Conservation (phyloP, 148 eudicot species). For the Beta vulgaris region DNA sequence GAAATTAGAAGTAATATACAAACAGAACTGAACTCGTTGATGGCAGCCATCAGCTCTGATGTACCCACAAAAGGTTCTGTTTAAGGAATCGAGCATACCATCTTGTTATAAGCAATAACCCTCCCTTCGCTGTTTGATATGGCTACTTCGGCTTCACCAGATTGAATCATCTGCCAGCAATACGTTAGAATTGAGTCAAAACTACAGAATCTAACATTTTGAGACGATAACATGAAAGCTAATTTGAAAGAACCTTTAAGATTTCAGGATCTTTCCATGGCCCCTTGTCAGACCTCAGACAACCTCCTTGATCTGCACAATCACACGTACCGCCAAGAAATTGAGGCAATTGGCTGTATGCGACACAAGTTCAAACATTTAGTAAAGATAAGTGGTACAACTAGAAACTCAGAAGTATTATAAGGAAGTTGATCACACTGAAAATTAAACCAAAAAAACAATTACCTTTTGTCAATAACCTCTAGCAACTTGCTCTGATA, state of each 20-base stretch:
- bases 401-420: too few relatives aligned
- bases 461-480: conserved; percentile 65
- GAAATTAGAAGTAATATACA: neutral
- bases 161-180: conserved; percentile 37
- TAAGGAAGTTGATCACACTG: neutral
- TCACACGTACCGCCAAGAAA: conserved; percentile 77
- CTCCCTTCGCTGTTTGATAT: conserved; percentile 41
- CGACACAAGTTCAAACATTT: conserved; percentile 15
- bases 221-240: neutral
- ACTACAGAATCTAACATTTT: neutral
- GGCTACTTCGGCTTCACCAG: conserved; percentile 40
- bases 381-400: neutral
- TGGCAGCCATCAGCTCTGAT: neutral
- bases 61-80: neutral
- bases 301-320: conserved; percentile 74
- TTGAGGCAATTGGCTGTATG: conserved; percentile 73
- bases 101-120: conserved; percentile 35
- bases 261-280: conserved; percentile 80
- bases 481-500: conserved; percentile 79
- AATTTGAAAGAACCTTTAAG: conserved; percentile 41
- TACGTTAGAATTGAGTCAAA: neutral
- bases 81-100: conserved; percentile 32
- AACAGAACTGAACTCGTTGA: neutral
- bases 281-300: conserved; percentile 77
- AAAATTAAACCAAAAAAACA: neutral